phyloP scores from a whole-genome alignment of 768 basidiomycete genomes.

The Rhodotorula babjevae region DNA sequence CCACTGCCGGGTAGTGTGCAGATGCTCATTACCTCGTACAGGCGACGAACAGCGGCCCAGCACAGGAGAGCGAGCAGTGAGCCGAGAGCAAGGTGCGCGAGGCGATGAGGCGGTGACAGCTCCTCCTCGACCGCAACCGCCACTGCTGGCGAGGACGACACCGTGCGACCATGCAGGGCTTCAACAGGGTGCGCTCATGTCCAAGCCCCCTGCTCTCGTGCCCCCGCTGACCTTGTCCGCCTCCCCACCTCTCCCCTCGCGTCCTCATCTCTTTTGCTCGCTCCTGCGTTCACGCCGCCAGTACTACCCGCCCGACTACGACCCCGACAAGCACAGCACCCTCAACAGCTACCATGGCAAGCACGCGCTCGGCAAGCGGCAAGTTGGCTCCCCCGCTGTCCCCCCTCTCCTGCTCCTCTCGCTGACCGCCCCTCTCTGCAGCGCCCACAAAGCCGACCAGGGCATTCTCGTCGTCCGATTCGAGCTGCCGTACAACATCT shows the following conservation, averaged over 20 bases:
- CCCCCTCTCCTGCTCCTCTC: background rate
- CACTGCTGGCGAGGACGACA: too few relatives aligned
- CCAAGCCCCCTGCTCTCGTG: background rate
- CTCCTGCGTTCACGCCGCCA: background rate
- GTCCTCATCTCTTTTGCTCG: background rate
- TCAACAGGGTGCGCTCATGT: slow-evolving; percentile 54
- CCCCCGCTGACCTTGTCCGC: background rate
- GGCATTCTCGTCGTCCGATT: slow-evolving; percentile 94
- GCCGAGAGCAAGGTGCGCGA: too few relatives aligned
- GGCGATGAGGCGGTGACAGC: too few relatives aligned
- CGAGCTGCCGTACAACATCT: slow-evolving; percentile 92
- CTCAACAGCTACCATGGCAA: slow-evolving; percentile 58
- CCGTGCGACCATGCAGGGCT: slow-evolving; percentile 52
- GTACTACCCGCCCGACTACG: slow-evolving; percentile 73
- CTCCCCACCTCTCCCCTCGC: background rate
- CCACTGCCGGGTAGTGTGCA: too few relatives aligned
- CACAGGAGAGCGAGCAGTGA: too few relatives aligned
- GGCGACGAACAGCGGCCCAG: too few relatives aligned
- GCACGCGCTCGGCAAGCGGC: slow-evolving; percentile 62
- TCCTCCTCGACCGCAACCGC: too few relatives aligned
- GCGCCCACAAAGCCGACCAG: slow-evolving; percentile 91
- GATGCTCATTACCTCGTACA: too few relatives aligned
- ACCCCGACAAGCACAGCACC: slow-evolving; percentile 60
- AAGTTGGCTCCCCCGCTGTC: background rate
- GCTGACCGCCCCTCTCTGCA: slow-evolving; percentile 54